phyloP scores from a whole-genome alignment of 2,329 filamentous ascomycete genomes.

The Pseudogymnoascus sp. region DNA sequence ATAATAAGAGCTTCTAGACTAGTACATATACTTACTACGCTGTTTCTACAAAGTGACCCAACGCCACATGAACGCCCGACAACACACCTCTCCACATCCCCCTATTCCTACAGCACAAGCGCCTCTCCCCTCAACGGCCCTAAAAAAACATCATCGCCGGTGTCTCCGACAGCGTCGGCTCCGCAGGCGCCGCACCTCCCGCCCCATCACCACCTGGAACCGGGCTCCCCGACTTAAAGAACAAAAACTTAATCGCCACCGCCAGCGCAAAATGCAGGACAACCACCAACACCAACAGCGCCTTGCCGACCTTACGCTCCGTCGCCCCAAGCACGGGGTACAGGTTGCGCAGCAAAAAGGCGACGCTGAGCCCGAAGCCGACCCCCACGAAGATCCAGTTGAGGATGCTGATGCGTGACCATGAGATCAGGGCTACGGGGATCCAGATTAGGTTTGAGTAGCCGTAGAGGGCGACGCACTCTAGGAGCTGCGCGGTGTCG shows the following conservation, averaged over 20 bases:
- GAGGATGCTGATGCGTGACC: constrained; percentile 74
- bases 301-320: constrained; percentile 83
- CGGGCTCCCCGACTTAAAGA: constrained; percentile 77
- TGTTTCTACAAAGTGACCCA: background rate
- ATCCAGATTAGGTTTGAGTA: constrained; percentile 98
- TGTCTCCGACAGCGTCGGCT: background rate
- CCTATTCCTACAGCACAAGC: background rate
- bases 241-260: constrained; percentile 90
- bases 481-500: constrained; percentile 83
- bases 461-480: constrained; percentile 92
- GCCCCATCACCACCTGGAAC: constrained; percentile 16
- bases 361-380: constrained; percentile 73
- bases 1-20: background rate
- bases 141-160: constrained; percentile 5
- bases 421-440: constrained; percentile 82
- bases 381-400: constrained; percentile 92
- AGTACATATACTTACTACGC: background rate
- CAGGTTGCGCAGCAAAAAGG: constrained; percentile 76
- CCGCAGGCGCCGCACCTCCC: background rate
- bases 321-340: constrained; percentile 90
- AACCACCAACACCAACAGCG: constrained; percentile 75
- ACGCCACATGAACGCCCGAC: background rate
- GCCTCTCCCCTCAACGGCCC: background rate
- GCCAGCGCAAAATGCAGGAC: constrained; percentile 80
- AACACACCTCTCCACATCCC: background rate